Evolutionary conservation across 1,284 basidiomycete species (phyloP), one percentile per base, ranked within the genome.

Genomic region (Apiotrichum mycotoxinovorans): DNA sequence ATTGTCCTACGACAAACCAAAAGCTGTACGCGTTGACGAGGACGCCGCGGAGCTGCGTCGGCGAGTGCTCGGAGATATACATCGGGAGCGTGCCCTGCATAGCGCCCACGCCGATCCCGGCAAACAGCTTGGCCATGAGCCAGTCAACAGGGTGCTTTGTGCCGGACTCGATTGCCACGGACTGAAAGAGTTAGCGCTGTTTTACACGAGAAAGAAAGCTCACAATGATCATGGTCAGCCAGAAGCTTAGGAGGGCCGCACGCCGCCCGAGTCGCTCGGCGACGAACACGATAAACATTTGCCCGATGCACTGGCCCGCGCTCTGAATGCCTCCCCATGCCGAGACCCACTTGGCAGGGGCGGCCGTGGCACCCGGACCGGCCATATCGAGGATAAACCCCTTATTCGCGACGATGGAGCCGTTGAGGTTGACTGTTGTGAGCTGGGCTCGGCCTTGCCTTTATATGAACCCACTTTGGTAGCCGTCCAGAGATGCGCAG

Each of bases 191-290:
- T 30, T 15, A 30, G 30, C 30, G 30, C 9, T 5, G 34, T 37
- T 26, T 42, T 7, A 37, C n/a, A 22, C n/a, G 33, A 12, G 27
- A 14, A n/a, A 18, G 18, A 17, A 22, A 33, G 61, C 57, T 52
- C 53, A 64, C 57, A 17, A 56, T 60, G 7, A 60, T 59, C 18
- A 66, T 61, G 26, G 62, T 50, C 46, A 66, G 40, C 63, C 66
- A 70, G 15, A 68, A 44, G 34, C 62, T 33, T 48, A 57, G 61
- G 18, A 72, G 54, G 1, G 64, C 63, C 11, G 47, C 48, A 41
- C 66, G 69, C 14, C 70, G 62, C 30, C 70, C 70, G 22, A 68
- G 60, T 12, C 46, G 22, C 40, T 72, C 70, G 10, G 66, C 52
- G 35, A 56, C 49, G 26, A 63, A 62, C 52, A 54, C 62, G 23